A percentile compares a stretch with the other conserved stretches of the same genome.
These are phyloP conservation scores for Peribolospora baueri DNA, from an alignment of 768 basidiomycete species.

Conservation along the genomic window DNA sequence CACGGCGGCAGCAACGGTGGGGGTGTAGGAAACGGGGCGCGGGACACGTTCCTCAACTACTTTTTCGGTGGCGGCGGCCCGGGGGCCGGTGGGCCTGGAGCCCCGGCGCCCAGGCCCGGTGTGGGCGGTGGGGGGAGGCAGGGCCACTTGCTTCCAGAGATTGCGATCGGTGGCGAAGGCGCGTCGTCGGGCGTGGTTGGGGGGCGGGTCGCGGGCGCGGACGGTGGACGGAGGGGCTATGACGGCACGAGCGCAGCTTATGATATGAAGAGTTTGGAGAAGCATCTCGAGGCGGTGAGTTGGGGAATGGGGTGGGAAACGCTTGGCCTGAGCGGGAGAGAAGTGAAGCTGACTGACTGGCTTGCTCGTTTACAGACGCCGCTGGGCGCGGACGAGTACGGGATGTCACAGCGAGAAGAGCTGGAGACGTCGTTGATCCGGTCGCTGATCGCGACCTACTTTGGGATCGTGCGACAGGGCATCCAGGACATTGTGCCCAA, in stretches of 20 bases:
- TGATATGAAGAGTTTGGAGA: conserved; percentile 96
- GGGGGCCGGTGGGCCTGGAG: conserved; percentile 28
- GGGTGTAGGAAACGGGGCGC: conserved; percentile 25
- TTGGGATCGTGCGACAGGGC: conserved; percentile 80
- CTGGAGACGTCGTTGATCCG: conserved; percentile 92
- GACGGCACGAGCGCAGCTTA: conserved; percentile 66
- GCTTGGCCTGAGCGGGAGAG: background rate
- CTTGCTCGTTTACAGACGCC: conserved; percentile 25
- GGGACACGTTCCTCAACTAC: conserved; percentile 86
- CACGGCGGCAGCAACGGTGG: background rate
- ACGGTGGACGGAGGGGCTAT: conserved; percentile 24
- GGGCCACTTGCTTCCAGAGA: background rate
- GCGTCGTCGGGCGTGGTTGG: background rate
- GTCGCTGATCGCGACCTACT: conserved; percentile 83
- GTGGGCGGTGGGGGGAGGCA: conserved; percentile 13
- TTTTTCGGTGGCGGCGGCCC: conserved; percentile 76
- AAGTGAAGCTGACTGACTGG: background rate
- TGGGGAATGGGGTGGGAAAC: background rate
- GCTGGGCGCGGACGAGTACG: conserved; percentile 28
- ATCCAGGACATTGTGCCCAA: conserved; percentile 95
- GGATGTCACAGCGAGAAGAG: conserved; percentile 61
- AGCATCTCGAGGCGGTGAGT: conserved; percentile 90
- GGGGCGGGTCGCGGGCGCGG: too few species aligned
- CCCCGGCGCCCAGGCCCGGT: conserved; percentile 17
- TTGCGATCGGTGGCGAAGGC: background rate